Evolutionary conservation across 345 rosid species (phyloP), one percentile per base, ranked within the genome.

Genomic region (Pelargonium nanum): DNA sequence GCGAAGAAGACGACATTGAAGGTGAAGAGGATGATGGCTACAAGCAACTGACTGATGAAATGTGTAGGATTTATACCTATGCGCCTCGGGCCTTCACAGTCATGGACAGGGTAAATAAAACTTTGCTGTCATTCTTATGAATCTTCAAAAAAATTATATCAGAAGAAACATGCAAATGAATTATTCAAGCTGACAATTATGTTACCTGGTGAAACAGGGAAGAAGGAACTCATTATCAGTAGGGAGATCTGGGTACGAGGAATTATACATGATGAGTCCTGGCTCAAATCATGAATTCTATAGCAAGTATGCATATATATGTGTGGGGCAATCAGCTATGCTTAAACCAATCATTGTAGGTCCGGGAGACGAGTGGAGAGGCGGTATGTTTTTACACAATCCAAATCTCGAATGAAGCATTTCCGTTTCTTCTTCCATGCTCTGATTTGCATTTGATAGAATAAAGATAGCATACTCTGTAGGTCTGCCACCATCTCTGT

Each of bases 201-300:
- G 48, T 57, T 58, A 25, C 16, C 62, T 10, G 19, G 58, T 70
- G 66, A 24, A 66, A 64, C 79, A 92, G 96, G 93, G 98, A 17
- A 79, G 89, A 77, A 82, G 96, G 63, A 88, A 86, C 83, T 88
- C 96, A 2, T 81, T 92, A 32, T 72, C 65, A 20, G 70, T 84
- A 50, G 84, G 87, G 65, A 76, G 95, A 70, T 79, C 74, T 2
- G 95, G 95, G 5, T 85, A 86, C 28, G 76, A 83, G 24, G 96
- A 86, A 75, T 66, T 88, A 52, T 92, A 92, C 65, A 65, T 92
- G 60, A 78, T 75, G 70, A 92, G 98, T 63, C 96, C 98, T 10
- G 95, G 98, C 19, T 85, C 95, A 15, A 73, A 25, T 26, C 77
- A 83, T 65, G 92, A 83, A 65, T 75, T 70, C 66, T 86, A 86